Base-by-base conservation (phyloP, 257 asterid genomes). In the Verbascum thapsus region DNA sequence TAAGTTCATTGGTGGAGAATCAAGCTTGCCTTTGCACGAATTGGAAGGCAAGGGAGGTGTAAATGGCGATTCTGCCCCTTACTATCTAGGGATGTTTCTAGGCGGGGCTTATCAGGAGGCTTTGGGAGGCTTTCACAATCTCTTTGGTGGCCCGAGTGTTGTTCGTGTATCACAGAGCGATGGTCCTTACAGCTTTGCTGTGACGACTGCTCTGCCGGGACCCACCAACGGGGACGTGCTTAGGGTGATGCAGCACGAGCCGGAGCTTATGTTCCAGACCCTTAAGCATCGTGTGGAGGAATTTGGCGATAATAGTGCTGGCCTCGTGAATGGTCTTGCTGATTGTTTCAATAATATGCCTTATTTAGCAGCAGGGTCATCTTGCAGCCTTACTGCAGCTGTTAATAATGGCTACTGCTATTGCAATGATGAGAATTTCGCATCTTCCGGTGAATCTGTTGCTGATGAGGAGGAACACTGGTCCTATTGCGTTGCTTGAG, bases 31-130 rank as follows among this genome's bases (percentile, higher is more conserved):
- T 1, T 81, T 94, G 45, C 99, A 90, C 60, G 88, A 78, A n/a
- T 41, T 94, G 66, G 80, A 65, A 10, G 80, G 81, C 12, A 59
- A 56, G 15, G 82, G 60, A 0, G 64, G 76, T 20, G 47, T 61
- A 5, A 63, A 53, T 57, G 80, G 73, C 3, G 60, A 70, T 43
- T 63, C 81, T 0, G 79, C 76, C 3, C 30, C 78, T 0, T 87
- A 94, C 70, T 94, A 82, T 69, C 63, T 90, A 17, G 99, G 99
- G 22, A 94, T 90, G 96, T 90, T 94, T 61, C 73, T 87, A 53
- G 99, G 97, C 3, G 99, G 99, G 67, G 99, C 99, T 48, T 94
- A 94, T 22, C 86, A 90, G 79, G 97, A 94, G 76, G 95, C 99
- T 1, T 84, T 94, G 0, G 99, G 97, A 0, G 96, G 96, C 3